Conservation (phyloP, 2,329 filamentous ascomycete genomes). For the Pseudogymnoascus sp. region DNA sequence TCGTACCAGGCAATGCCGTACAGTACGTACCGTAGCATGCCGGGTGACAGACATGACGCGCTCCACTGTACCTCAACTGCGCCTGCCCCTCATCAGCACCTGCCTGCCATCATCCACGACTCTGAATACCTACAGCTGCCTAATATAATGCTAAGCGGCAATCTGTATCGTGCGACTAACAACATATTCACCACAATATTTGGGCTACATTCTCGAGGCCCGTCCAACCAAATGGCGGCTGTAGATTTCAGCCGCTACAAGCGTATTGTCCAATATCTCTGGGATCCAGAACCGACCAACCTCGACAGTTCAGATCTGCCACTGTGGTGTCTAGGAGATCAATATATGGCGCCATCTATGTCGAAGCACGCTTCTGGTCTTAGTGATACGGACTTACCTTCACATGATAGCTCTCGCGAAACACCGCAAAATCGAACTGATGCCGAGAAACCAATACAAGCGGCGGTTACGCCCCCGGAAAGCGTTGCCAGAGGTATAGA, state of each 20-base stretch:
- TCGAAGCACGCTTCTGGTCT: not conserved
- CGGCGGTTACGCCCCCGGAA: constrained; percentile 24
- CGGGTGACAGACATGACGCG: constrained; percentile 9
- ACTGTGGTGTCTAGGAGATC: constrained; percentile 73
- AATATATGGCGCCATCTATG: constrained; percentile 36
- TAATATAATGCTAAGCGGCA: not conserved
- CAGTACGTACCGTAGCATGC: constrained; percentile 3
- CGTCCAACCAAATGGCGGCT: constrained; percentile 41
- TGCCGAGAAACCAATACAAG: constrained; percentile 10
- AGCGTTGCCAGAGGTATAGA: constrained; percentile 16
- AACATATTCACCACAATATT: constrained; percentile 3
- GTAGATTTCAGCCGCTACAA: constrained; percentile 71
- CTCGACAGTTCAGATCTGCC: constrained; percentile 57
- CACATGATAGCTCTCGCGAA: not conserved
- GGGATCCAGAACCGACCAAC: constrained; percentile 83
- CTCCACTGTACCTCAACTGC: not conserved
- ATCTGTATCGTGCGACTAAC: not conserved
- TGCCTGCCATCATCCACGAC: not conserved
- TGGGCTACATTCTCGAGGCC: constrained; percentile 3
- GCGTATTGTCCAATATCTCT: constrained; percentile 82
- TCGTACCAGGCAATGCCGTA: not conserved
- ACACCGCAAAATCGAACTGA: constrained; percentile 1
- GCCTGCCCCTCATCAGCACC: not conserved
- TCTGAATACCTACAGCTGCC: not conserved
- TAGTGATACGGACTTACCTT: not conserved